Base-by-base conservation (phyloP, 1,284 basidiomycete species). In the Abortiporus biennis region DNA sequence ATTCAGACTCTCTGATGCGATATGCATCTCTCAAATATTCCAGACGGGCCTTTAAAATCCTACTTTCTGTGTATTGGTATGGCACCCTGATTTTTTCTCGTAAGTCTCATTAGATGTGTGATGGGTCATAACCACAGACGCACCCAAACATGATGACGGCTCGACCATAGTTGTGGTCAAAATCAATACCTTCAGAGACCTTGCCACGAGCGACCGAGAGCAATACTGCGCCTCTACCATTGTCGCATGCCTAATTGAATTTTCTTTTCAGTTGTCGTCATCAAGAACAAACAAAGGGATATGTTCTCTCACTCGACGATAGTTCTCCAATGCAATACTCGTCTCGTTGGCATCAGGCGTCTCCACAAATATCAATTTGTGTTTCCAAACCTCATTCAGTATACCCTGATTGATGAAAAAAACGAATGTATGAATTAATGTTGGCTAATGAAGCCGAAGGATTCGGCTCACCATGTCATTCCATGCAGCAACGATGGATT, bases 101-200 rank as follows among this genome's bases (percentile, higher is more conserved):
- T 8, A 29, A n/a, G 35, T 13, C 32, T 25, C 30, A 42, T 1
- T 20, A 38, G 20, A 35, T 21, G 5, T 21, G 42, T 25, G 4
- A 12, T 6, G n/a, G n/a, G n/a, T n/a, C n/a, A n/a, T n/a, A n/a
- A n/a, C n/a, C n/a, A n/a, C n/a, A 12, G 15, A 51, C 78, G 45
- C 58, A 92, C 90, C 92, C 96, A 67, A 99, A 99, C 96, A 99
- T 99, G 63, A 99, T 92, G 57, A 99, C 96, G 51, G 96, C 96
- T 42, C 96, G 80, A 5, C 96, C 96, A 60, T 99, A 99, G 61
- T 97, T 95, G 64, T 99, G 96, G 63, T 99, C 96, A 58, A 99
- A 99, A 80, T 99, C 96, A 59, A 99, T 99, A 4, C 96, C 96
- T 67, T 99, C 96, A 0, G 96, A 99, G 0, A 99, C 96, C 64